Evolutionary conservation across 257 asterid genomes (phyloP), one percentile per base, ranked within the genome.

Genomic region (Solanum pennellii): DNA sequence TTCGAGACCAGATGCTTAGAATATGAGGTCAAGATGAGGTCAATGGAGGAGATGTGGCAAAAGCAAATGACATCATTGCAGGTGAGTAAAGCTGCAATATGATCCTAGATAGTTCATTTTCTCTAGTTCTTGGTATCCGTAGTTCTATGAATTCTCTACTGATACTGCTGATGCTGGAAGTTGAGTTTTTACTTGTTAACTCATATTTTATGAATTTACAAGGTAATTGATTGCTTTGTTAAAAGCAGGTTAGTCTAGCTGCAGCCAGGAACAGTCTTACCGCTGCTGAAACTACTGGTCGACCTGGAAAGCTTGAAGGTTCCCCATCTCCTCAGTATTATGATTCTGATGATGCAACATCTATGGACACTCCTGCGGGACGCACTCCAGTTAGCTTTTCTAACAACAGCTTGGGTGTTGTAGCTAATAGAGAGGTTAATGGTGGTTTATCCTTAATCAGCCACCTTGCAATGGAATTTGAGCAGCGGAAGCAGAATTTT

Each of bases 41-140:
- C 96, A 73, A 94, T 95, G 98, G 99, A 96, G 92, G 97, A 93
- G 77, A 92, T 92, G 88, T 96, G 99, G 98, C 98, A 95, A 91
- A 96, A 92, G 89, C 96, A 97, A 93, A 95, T 92, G 90, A 83
- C 90, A 85, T 92, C 98, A 47, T 93, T 97, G 93, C 98, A 97
- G 87, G 98, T 95, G 91, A 97, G 96, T 88, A 18, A 29, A 29
- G 72, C 88, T 49, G 72, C 66, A 84, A 7, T 66, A 84, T 66
- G 87, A 66, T 66, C 75, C 29, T 71, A 41, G 69, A 44, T 79
- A 15, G 41, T 79, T 79, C 39, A 27, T 15, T 29, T 25, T 16
- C 52, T 41, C 37, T 42, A 44, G 84, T 45, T 25, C 6, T 44
- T 25, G 65, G 25, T 25, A 45, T 45, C 27, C 0, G 9, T 16